Evolutionary conservation across 441 rosid species (phyloP).

Genomic region (Erysimum cheiri): DNA sequence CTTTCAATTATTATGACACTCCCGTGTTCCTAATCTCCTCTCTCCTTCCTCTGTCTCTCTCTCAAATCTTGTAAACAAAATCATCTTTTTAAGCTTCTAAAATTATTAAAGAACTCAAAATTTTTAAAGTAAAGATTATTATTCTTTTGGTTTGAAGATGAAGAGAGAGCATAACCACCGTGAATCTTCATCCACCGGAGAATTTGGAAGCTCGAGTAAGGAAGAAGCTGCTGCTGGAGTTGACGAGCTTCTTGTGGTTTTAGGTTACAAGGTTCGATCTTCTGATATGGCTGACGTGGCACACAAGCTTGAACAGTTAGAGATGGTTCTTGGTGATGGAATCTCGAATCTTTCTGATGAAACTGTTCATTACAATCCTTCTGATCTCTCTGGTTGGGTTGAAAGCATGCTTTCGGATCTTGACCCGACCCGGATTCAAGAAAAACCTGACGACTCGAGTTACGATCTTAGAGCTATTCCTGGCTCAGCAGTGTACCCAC

Average conservation of each 20-base stretch:
- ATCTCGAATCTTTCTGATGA: constrained; percentile 55
- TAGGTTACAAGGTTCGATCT: constrained; percentile 67
- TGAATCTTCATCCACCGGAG: constrained; percentile 43
- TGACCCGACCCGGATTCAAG: constrained; percentile 35
- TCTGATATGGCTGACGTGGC: constrained; percentile 76
- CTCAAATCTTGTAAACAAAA: not conserved
- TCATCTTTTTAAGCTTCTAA: constrained; percentile 8
- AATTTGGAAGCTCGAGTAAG: constrained; percentile 44
- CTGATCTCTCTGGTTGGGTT: constrained; percentile 66
- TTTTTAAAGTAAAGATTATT: not conserved
- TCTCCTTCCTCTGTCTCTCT: constrained; percentile 38
- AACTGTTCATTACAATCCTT: constrained; percentile 61
- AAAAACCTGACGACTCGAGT: constrained; percentile 43
- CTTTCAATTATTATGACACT: constrained; percentile 54
- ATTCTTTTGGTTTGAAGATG: constrained; percentile 37
- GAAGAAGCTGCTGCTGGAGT: constrained; percentile 66
- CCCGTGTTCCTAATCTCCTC: constrained; percentile 43
- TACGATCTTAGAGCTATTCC: constrained; percentile 67
- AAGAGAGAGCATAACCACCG: constrained; percentile 56
- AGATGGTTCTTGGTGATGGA: constrained; percentile 70
- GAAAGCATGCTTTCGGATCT: constrained; percentile 58
- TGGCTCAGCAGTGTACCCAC: constrained; percentile 63
- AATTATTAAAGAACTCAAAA: constrained; percentile 28
- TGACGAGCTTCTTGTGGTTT: constrained; percentile 63
- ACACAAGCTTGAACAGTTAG: constrained; percentile 66